A percentile compares a stretch with the other conserved stretches of the same genome.
phyloP scores from a whole-genome alignment of 371 early-diverging fungal genomes.

The Circinella minor region DNA sequence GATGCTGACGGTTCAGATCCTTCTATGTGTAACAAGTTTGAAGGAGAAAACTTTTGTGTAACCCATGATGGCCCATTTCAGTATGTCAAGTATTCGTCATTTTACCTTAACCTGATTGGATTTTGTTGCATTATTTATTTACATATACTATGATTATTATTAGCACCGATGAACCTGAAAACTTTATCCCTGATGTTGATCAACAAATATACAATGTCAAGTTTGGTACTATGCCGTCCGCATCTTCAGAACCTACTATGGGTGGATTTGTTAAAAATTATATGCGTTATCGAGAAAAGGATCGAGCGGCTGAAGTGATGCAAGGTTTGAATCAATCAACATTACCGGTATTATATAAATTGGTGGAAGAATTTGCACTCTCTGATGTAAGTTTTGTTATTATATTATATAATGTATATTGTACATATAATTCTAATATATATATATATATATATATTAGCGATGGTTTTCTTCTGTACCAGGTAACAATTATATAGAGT shows the following conservation, averaged over 20 bases:
- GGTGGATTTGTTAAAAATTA: constrained; percentile 26
- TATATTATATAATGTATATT: background rate
- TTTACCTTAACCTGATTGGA: background rate
- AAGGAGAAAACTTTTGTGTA: constrained; percentile 18
- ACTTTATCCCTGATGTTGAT: constrained; percentile 25
- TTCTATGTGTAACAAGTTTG: constrained; percentile 21
- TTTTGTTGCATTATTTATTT: too few relatives aligned
- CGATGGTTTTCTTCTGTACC: constrained; percentile 32
- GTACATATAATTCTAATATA: background rate
- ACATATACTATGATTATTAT: too few relatives aligned
- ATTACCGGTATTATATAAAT: constrained; percentile 24
- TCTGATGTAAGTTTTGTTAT: constrained; percentile 21
- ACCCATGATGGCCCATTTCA: constrained; percentile 24
- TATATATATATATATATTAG: background rate
- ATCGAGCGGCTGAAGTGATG: constrained; percentile 19
- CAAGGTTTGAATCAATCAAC: constrained; percentile 19
- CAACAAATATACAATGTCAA: constrained; percentile 23
- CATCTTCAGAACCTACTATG: constrained; percentile 19
- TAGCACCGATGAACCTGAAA: constrained; percentile 27
- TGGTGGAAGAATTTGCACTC: constrained; percentile 27
- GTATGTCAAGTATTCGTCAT: constrained; percentile 12
- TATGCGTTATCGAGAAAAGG: constrained; percentile 10
- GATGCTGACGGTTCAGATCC: constrained; percentile 20
- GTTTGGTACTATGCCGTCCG: constrained; percentile 11
- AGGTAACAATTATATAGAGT: constrained; percentile 5